Evolutionary conservation across 2,329 filamentous ascomycete genomes (phyloP), one percentile per base, ranked within the genome.

Genomic region (Botrytis tulipae): DNA sequence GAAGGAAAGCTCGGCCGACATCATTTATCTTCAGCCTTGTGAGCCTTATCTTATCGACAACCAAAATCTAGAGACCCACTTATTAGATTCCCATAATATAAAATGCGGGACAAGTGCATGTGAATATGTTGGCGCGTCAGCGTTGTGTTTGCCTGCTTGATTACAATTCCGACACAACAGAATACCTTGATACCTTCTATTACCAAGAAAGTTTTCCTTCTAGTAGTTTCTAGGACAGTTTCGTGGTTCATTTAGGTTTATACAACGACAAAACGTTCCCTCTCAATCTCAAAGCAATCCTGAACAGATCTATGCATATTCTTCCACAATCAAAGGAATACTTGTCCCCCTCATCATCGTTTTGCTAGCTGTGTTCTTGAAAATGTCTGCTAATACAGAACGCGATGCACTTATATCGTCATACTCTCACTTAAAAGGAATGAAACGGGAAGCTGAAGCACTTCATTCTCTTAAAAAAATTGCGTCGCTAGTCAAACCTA

Each of bases 401-500:
- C 74, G 84, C 60, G 85, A 88, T 72, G 80, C 86, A 32, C 78
- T 87, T 12, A 82, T 89, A 48, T 80, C 79, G 7, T 83, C 85
- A 77, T 89, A 87, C 76, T 84, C 87, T 62, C 86, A 88, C 82
- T 82, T 88, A n/a, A 84, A 85, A 63, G 81, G 83, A 42, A 82
- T 84, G 14, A 82, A 83, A 18, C 82, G 86, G 18, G 84, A 86
- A 75, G 81, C 83, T n/a, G 86, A 88, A 75, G 87, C 86, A 18
- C 80, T 88, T 5, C 80, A 88, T 51, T 89, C 88, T 73, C 86
- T 98, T 37, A 92, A 90, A 79, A 95, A 92, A 82, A 87, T 97
- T 59, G 94, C 94, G 4, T 97, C 94, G 40, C 83, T 97, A 73
- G 95, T 98, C 75, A 98, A 97, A 82, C 95, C 95, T 29, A 93